Percentiles rank a stretch among this genome's conserved stretches.
These are phyloP conservation scores for Aphanomyces cochlioides DNA, from an alignment of 352 stramenopile genomes.

Conservation along the genomic window DNA sequence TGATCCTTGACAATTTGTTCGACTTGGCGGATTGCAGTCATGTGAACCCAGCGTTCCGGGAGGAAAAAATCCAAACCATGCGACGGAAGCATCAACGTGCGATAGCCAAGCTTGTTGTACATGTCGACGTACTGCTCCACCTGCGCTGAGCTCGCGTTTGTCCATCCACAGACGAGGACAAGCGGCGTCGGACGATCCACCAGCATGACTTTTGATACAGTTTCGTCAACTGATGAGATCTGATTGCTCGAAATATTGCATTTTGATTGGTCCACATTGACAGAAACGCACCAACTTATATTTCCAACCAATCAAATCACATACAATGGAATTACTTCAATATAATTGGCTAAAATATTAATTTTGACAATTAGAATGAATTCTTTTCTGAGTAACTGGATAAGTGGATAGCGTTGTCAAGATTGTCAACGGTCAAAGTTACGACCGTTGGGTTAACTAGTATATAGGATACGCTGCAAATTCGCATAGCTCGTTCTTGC, in stretches of 20 bases:
- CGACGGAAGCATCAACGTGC: slow-evolving; percentile 1
- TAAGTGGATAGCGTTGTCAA: too few relatives aligned
- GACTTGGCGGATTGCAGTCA: not conserved
- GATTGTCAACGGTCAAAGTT: too few relatives aligned
- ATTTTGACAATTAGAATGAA: too few relatives aligned
- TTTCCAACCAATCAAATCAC: too few relatives aligned
- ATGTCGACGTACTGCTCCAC: slow-evolving; percentile 7
- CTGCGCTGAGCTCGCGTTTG: not conserved
- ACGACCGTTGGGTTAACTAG: too few relatives aligned
- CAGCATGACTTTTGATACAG: not conserved
- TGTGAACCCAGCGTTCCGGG: slow-evolving; percentile 12
- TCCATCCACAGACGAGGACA: slow-evolving; percentile 18
- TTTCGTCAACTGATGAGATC: not conserved
- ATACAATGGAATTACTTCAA: too few relatives aligned
- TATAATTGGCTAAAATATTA: too few relatives aligned
- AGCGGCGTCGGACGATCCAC: slow-evolving; percentile 12
- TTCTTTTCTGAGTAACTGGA: too few relatives aligned
- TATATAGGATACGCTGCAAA: too few relatives aligned
- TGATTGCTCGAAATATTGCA: not conserved
- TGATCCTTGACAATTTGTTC: not conserved
- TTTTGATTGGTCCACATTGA: too few relatives aligned
- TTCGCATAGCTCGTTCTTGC: too few relatives aligned
- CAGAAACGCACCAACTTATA: too few relatives aligned
- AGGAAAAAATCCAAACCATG: slow-evolving; percentile 20
- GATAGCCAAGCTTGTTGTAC: slow-evolving; percentile 13